Base-by-base conservation (phyloP, 108 stramenopile genomes). In the Epipyxis sp. region DNA sequence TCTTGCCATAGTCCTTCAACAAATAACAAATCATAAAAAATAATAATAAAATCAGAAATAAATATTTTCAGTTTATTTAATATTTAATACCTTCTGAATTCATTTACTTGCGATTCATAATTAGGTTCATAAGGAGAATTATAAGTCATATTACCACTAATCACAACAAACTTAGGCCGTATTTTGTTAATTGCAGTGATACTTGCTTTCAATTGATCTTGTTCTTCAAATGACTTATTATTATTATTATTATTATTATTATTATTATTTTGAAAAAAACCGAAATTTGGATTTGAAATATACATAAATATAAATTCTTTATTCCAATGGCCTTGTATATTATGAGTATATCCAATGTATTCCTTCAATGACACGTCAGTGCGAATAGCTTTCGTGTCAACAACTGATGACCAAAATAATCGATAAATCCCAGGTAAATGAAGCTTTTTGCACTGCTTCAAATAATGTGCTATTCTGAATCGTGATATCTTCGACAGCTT, bases 81-180 rank as follows among this genome's bases (percentile, higher is more conserved):
- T n/a, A n/a, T n/a, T n/a, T n/a, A n/a, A n/a, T n/a, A n/a, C n/a
- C n/a, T n/a, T n/a, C n/a, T n/a, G n/a, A n/a, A n/a, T n/a, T n/a
- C n/a, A n/a, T n/a, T n/a, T n/a, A n/a, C n/a, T n/a, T n/a, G n/a
- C n/a, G n/a, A n/a, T n/a, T n/a, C n/a, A n/a, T n/a, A n/a, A n/a
- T n/a, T n/a, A n/a, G n/a, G n/a, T n/a, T n/a, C n/a, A n/a, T n/a
- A n/a, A n/a, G n/a, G n/a, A n/a, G n/a, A n/a, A n/a, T n/a, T n/a
- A n/a, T n/a, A n/a, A n/a, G n/a, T n/a, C n/a, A n/a, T n/a, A n/a
- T n/a, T n/a, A n/a, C n/a, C n/a, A n/a, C n/a, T n/a, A n/a, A n/a
- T n/a, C 34, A 74, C 71, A 32, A 74, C 71, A 3, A 74, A 32
- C 25, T 42, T 13, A 27, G 71, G 71, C 13, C 71, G 71, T 34